These are phyloP conservation scores for Phytomonas sp. DNA, from an alignment of 208 protist species.

Conservation along the genomic window DNA sequence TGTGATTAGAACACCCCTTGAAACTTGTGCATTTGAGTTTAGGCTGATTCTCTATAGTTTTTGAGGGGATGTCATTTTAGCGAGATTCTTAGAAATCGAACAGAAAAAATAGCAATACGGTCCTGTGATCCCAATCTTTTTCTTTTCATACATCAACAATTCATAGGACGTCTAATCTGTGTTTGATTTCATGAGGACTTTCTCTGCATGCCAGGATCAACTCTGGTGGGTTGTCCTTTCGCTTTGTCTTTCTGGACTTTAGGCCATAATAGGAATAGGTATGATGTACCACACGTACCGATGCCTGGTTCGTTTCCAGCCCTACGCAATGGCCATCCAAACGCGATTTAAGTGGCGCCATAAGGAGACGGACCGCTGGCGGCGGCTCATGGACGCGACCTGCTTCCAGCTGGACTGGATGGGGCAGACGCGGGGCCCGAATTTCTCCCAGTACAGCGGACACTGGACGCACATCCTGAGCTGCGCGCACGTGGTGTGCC, in stretches of 20 bases:
- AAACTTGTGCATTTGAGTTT: slow-evolving; percentile 1
- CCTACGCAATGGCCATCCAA: slow-evolving; percentile 82
- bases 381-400: slow-evolving; percentile 84
- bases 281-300: slow-evolving; percentile 15
- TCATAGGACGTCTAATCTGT: background rate
- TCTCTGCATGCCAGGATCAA: background rate
- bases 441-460: slow-evolving; percentile 71
- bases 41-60: slow-evolving; percentile 1
- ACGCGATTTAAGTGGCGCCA: slow-evolving; percentile 88
- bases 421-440: slow-evolving; percentile 67
- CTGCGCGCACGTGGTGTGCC: slow-evolving; percentile 86
- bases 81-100: slow-evolving; percentile 4
- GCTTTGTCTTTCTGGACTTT: background rate
- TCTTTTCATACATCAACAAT: slow-evolving; percentile 6
- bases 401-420: slow-evolving; percentile 85
- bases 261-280: background rate
- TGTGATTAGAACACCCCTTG: too few relatives aligned
- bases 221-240: background rate
- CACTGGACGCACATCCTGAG: slow-evolving; percentile 86
- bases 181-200: background rate
- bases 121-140: slow-evolving; percentile 7
- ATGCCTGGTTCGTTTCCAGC: slow-evolving; percentile 65
- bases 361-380: slow-evolving; percentile 88
- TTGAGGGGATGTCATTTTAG: background rate
- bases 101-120: slow-evolving; percentile 4